These are phyloP conservation scores for Pichia sp. DNA, from an alignment of 1,139 yeast genomes.

Conservation along the genomic window DNA sequence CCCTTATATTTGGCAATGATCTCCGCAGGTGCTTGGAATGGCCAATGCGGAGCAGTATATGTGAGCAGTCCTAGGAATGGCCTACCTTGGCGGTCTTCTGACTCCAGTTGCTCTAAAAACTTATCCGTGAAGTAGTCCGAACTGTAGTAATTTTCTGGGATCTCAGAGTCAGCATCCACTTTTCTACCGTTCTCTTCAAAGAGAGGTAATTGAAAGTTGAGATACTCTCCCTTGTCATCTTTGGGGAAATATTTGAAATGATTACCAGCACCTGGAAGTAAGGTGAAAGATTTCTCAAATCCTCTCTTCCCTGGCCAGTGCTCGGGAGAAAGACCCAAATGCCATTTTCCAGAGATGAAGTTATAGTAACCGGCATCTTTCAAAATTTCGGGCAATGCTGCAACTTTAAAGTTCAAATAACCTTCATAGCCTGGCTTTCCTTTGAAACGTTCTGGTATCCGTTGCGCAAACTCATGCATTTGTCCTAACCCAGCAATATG, in stretches of 20 bases:
- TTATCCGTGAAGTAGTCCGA: slow-evolving; percentile 40
- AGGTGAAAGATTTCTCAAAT: slow-evolving; percentile 42
- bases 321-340: slow-evolving; percentile 42
- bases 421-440: slow-evolving; percentile 55
- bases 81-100: slow-evolving; percentile 30
- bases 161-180: slow-evolving; percentile 29
- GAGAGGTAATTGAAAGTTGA: slow-evolving; percentile 30
- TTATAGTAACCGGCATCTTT: slow-evolving; percentile 45
- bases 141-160: slow-evolving; percentile 44
- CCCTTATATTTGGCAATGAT: slow-evolving; percentile 42
- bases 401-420: slow-evolving; percentile 44
- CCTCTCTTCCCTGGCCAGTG: slow-evolving; percentile 48
- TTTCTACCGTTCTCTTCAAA: slow-evolving; percentile 33
- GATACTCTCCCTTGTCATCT: slow-evolving; percentile 23
- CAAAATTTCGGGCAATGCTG: slow-evolving; percentile 45
- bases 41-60: slow-evolving; percentile 60
- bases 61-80: slow-evolving; percentile 50
- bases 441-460: slow-evolving; percentile 33
- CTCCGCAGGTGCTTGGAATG: slow-evolving; percentile 48
- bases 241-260: slow-evolving; percentile 44
- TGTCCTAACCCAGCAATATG: slow-evolving; percentile 58
- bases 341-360: slow-evolving; percentile 53
- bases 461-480: slow-evolving; percentile 43
- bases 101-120: slow-evolving; percentile 33
- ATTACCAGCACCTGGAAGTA: slow-evolving; percentile 54